Evolutionary conservation across 371 early-diverging fungal genomes (phyloP), one percentile per base, ranked within the genome.

Genomic region (Globomyces sp.): DNA sequence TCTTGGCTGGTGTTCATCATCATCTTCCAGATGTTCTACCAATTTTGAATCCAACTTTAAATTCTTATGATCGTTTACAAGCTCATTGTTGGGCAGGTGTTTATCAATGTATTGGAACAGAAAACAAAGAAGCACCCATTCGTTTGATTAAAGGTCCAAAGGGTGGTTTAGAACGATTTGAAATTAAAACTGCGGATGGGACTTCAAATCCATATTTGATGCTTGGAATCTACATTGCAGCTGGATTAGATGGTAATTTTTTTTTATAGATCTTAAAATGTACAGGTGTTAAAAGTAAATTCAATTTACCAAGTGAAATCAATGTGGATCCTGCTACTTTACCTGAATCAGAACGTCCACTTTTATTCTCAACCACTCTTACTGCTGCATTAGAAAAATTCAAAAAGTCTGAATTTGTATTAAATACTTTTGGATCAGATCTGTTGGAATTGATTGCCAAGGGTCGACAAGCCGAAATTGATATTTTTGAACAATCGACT

Each of bases 61-160:
- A 51, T 13, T 51, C 51, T 13, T 51, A 51, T 51, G 51, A 5
- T 51, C 51, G 51, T 51, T 13, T 51, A 4, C 4, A 13, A 10
- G 13, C 51, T 5, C 51, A 51, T 13, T 51, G 51, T 13, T 51
- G 51, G 51, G 51, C 51, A 13, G 51, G 51, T 13, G 51, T 34
- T 13, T 51, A 13, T 13, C 10, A 51, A 51, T 51, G 10, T 13
- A 34, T 34, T 51, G 51, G 51, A 4, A 13, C 10, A 13, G 51
- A 51, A 51, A 51, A 51, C 13, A 51, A 51, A 34, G 51, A 51
- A 13, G 51, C 51, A 13, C 51, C 51, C 10, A 51, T 51, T 51
- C 10, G 51, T 10, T 51, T 51, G 51, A 51, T 51, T 13, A 51
- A 34, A 51, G 34, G 34, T 34, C 10, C 10, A 10, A 10, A 51